Conservation (phyloP, 345 rosid species). For the Brassica cretica region DNA sequence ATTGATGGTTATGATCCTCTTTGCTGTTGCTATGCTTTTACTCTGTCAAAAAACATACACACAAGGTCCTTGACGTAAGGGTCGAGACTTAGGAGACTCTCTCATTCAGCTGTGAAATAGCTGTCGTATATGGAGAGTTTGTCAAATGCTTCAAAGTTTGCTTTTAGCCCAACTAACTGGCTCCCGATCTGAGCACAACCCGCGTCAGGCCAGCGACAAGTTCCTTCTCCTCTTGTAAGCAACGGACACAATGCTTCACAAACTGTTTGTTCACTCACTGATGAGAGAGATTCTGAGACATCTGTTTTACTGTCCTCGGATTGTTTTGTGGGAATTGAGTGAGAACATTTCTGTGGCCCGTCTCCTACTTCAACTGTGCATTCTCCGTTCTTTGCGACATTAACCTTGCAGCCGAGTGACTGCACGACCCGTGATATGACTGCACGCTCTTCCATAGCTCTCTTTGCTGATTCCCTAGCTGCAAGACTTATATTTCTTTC, state of each 20-base stretch:
- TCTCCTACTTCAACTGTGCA: conserved; percentile 58
- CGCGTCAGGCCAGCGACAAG: conserved; percentile 90
- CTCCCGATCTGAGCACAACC: conserved; percentile 84
- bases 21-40: conserved; percentile 29
- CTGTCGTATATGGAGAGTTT: conserved; percentile 70
- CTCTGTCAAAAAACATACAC: conserved; percentile 35
- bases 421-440: conserved; percentile 74
- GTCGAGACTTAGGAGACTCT: neutral
- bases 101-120: conserved; percentile 65
- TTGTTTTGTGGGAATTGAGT: conserved; percentile 42
- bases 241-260: conserved; percentile 59
- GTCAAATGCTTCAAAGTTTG: conserved; percentile 89
- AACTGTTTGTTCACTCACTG: conserved; percentile 51
- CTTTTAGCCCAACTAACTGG: conserved; percentile 78
- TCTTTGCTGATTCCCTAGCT: conserved; percentile 64
- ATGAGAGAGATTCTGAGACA: conserved; percentile 63
- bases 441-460: conserved; percentile 61
- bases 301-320: conserved; percentile 49
- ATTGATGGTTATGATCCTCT: conserved; percentile 28
- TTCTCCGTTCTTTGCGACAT: conserved; percentile 60
- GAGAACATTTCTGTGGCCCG: conserved; percentile 38
- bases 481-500: conserved; percentile 67
- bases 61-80: neutral
- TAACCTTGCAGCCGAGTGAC: conserved; percentile 86
- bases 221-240: conserved; percentile 50